Evolutionary conservation across 306 rosid species (phyloP).

Genomic region (Inga leiocalycina): DNA sequence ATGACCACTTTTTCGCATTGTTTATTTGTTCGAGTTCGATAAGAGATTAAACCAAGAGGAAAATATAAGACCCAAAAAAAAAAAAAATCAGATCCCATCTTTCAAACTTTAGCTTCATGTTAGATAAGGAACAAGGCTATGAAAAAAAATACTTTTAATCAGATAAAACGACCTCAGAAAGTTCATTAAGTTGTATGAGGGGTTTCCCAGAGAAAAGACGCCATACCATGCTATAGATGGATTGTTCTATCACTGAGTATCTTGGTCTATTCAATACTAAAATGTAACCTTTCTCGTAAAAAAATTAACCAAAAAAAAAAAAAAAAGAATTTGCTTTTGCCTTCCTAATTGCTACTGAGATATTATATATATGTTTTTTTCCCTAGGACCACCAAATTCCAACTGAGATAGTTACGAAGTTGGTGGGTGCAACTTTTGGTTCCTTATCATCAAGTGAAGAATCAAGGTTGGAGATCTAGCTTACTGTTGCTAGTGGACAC

Average conservation of each 20-base stretch:
- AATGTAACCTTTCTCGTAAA: neutral
- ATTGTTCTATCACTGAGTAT: neutral
- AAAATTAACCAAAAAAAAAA: no score
- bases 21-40: neutral
- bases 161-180: neutral
- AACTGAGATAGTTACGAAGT: neutral
- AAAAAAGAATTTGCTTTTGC: neutral
- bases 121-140: neutral
- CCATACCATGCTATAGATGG: neutral
- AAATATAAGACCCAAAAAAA: neutral
- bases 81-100: neutral
- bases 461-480: neutral
- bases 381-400: neutral
- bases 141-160: neutral
- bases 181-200: neutral
- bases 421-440: neutral
- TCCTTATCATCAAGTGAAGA: neutral
- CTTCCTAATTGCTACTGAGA: neutral
- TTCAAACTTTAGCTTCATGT: neutral
- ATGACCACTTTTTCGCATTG: neutral
- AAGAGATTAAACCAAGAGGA: neutral
- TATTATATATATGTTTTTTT: neutral
- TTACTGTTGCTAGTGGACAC: conserved; percentile 36
- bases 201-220: neutral
- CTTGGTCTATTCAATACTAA: neutral